Evolutionary conservation across 169 alveolate genomes (phyloP).

Genomic region (Plasmodium cynomolgi): DNA sequence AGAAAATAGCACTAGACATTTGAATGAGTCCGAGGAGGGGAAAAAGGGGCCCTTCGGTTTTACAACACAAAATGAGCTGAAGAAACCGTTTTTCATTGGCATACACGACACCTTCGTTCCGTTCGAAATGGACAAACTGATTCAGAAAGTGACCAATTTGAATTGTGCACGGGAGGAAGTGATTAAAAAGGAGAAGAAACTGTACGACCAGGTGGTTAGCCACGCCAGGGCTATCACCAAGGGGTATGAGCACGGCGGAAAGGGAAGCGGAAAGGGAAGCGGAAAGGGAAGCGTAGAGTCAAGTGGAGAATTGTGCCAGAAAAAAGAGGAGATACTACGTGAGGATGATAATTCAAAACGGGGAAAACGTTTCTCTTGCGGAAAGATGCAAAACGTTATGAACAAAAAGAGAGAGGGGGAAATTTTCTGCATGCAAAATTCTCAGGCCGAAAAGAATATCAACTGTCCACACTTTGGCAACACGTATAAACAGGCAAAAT

Average conservation of each 20-base stretch:
- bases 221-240: neutral
- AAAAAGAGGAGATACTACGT: neutral
- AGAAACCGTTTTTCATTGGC: constrained; percentile 60
- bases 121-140: constrained; percentile 54
- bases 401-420: neutral
- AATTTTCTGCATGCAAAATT: neutral
- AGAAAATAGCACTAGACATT: constrained; percentile 16
- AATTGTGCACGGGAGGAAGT: constrained; percentile 3
- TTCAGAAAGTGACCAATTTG: constrained; percentile 6
- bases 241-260: neutral
- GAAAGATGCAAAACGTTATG: neutral
- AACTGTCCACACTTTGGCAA: neutral
- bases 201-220: constrained; percentile 7
- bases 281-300: neutral
- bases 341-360: neutral
- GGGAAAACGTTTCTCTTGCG: neutral
- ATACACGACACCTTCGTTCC: constrained; percentile 57
- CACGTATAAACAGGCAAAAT: neutral
- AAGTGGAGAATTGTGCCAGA: neutral
- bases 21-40: constrained; percentile 2
- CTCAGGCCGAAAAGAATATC: neutral
- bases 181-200: constrained; percentile 3
- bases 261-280: neutral
- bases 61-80: constrained; percentile 32
- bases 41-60: neutral